These are phyloP conservation scores for Aspergillus novoparasiticus DNA, from an alignment of 2,329 filamentous ascomycete species.

Conservation along the genomic window DNA sequence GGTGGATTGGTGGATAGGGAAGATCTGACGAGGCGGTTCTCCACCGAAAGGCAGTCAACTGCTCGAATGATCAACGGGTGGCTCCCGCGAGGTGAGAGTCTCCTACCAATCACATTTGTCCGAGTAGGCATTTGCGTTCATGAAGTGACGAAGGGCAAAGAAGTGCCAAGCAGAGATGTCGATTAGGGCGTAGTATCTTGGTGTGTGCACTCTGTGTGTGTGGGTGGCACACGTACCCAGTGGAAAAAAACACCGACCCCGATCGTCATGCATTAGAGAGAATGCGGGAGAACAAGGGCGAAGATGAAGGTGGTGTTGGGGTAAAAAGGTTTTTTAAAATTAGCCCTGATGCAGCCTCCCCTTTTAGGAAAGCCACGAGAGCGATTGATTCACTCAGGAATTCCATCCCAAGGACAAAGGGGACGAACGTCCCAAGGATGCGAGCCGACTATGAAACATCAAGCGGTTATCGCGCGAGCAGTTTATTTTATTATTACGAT, in stretches of 20 bases:
- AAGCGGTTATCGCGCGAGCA: slow-evolving; percentile 17
- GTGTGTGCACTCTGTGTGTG: background rate
- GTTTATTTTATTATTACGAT: background rate
- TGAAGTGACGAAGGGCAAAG: slow-evolving; percentile 2
- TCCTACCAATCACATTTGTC: slow-evolving; percentile 16
- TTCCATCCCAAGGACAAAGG: background rate
- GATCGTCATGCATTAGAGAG: slow-evolving; percentile 20
- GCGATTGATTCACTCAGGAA: background rate
- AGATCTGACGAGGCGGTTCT: slow-evolving; percentile 17
- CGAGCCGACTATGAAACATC: background rate
- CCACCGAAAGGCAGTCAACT: slow-evolving; percentile 16
- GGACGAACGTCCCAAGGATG: slow-evolving; percentile 8
- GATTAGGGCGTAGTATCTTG: background rate
- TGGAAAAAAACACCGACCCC: slow-evolving; percentile 13
- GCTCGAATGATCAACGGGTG: slow-evolving; percentile 21
- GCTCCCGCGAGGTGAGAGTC: slow-evolving; percentile 10
- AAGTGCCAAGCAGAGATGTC: slow-evolving; percentile 8
- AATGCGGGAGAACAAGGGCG: slow-evolving; percentile 16
- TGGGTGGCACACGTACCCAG: slow-evolving; percentile 11
- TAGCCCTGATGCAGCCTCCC: slow-evolving; percentile 11
- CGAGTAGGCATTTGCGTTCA: slow-evolving; percentile 8
- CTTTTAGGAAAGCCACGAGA: slow-evolving; percentile 8
- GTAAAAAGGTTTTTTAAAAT: slow-evolving; percentile 8
- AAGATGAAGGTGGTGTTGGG: background rate
- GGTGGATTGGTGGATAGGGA: slow-evolving; percentile 14